phyloP scores from a whole-genome alignment of 2,329 filamentous ascomycete species.

The Endocalyx cinctus region DNA sequence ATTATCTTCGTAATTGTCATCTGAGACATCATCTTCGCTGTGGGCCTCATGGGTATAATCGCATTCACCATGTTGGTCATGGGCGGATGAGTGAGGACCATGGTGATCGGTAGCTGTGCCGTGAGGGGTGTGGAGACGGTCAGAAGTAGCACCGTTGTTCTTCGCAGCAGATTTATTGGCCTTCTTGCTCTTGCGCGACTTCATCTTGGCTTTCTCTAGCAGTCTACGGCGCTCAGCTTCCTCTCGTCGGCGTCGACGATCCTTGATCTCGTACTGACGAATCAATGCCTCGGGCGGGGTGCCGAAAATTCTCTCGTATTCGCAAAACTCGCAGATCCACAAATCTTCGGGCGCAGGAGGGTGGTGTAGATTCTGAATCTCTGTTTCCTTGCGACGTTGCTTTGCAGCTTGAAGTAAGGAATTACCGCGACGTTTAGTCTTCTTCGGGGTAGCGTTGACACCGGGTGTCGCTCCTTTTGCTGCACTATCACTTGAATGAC shows the following conservation, averaged over 20 bases:
- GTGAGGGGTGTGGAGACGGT: too few relatives aligned
- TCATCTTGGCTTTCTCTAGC: slow-evolving; percentile 90
- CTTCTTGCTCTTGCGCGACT: slow-evolving; percentile 86
- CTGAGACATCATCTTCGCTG: slow-evolving; percentile 34
- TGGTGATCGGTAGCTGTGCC: too few relatives aligned
- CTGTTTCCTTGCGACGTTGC: slow-evolving; percentile 71
- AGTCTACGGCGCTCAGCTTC: slow-evolving; percentile 81
- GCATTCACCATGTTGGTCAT: too few relatives aligned
- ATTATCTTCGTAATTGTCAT: slow-evolving; percentile 34
- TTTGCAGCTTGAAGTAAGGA: slow-evolving; percentile 72
- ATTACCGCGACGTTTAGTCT: slow-evolving; percentile 64
- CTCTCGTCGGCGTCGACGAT: slow-evolving; percentile 76
- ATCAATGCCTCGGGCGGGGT: slow-evolving; percentile 78
- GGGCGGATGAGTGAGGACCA: too few relatives aligned
- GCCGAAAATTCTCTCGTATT: slow-evolving; percentile 96
- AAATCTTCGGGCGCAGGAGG: slow-evolving; percentile 67
- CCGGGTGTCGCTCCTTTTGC: slow-evolving; percentile 36
- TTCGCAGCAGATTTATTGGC: slow-evolving; percentile 61
- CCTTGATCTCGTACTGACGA: slow-evolving; percentile 89
- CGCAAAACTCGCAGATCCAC: slow-evolving; percentile 98
- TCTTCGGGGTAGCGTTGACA: slow-evolving; percentile 41
- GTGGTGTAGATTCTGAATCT: slow-evolving; percentile 71
- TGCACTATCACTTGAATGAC: slow-evolving; percentile 24
- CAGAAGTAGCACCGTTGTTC: too few relatives aligned
- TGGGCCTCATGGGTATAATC: slow-evolving; percentile 23